Percentiles rank a stretch among this genome's conserved stretches.
Conservation (phyloP, 2,329 filamentous ascomycete genomes). For the Septoria linicola region DNA sequence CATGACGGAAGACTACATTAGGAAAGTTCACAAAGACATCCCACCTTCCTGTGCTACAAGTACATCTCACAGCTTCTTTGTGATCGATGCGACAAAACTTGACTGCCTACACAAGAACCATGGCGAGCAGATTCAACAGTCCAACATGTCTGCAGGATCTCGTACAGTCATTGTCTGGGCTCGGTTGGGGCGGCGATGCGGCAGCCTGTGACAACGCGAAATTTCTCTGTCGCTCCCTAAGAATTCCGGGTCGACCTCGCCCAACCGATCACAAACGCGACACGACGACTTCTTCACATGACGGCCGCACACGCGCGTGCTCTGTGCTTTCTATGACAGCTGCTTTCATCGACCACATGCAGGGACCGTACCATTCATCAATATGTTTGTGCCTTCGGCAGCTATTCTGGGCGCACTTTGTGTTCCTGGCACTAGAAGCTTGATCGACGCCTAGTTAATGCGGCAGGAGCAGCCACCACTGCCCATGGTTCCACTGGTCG, state of each 20-base stretch:
- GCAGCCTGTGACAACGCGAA: conserved; percentile 2
- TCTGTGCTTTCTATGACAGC: too few relatives aligned
- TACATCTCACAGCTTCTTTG: too few relatives aligned
- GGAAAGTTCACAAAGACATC: too few relatives aligned
- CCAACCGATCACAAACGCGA: neutral
- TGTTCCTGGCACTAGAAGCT: conserved; percentile 9
- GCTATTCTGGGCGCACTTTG: neutral
- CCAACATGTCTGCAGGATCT: too few relatives aligned
- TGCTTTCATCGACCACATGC: neutral
- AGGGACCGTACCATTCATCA: neutral
- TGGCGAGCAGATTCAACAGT: too few relatives aligned
- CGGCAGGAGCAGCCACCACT: neutral
- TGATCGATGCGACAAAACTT: too few relatives aligned
- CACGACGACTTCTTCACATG: neutral
- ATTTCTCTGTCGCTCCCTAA: conserved; percentile 2
- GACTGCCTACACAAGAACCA: too few relatives aligned
- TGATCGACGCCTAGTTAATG: neutral
- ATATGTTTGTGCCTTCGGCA: neutral
- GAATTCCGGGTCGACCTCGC: conserved; percentile 1
- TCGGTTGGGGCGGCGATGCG: conserved; percentile 4
- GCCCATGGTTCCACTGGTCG: too few relatives aligned
- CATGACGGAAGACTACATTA: too few relatives aligned
- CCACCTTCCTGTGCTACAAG: too few relatives aligned
- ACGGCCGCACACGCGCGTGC: too few relatives aligned
- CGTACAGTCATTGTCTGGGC: neutral